These are phyloP conservation scores for Colletotrichum higginsianum DNA, from an alignment of 2,329 filamentous ascomycete species.

Conservation along the genomic window DNA sequence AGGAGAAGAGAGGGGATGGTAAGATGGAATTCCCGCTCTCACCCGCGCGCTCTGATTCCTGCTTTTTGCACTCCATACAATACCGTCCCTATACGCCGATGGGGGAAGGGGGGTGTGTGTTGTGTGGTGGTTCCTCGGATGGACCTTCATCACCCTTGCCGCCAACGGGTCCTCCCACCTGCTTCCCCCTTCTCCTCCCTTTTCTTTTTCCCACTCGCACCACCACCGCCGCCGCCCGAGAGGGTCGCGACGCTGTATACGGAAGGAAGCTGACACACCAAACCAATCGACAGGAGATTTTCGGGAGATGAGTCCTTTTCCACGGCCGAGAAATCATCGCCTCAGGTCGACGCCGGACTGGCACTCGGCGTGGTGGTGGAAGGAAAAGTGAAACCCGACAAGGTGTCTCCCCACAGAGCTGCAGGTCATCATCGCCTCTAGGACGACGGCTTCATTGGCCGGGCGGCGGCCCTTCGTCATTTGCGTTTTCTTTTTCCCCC, in stretches of 20 bases:
- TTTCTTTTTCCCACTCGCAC: slow-evolving; percentile 24
- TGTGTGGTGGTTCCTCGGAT: neutral
- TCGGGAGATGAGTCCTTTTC: slow-evolving; percentile 44
- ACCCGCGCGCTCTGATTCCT: slow-evolving; percentile 3
- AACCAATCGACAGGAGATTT: slow-evolving; percentile 39
- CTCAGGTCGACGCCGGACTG: slow-evolving; percentile 41
- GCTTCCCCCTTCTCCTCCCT: neutral
- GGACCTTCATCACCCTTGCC: slow-evolving; percentile 19
- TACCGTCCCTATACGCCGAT: slow-evolving; percentile 4
- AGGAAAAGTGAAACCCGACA: slow-evolving; percentile 37
- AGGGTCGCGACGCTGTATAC: slow-evolving; percentile 8
- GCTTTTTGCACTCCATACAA: too few species aligned
- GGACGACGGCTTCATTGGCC: slow-evolving; percentile 29
- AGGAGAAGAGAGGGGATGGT: slow-evolving; percentile 93
- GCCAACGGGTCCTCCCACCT: slow-evolving; percentile 1
- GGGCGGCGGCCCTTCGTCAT: slow-evolving; percentile 36
- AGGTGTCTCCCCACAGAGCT: slow-evolving; percentile 34
- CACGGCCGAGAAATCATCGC: slow-evolving; percentile 27
- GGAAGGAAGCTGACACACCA: slow-evolving; percentile 33
- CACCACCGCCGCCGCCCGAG: slow-evolving; percentile 1
- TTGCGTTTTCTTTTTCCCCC: slow-evolving; percentile 34
- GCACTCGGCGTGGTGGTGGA: slow-evolving; percentile 44
- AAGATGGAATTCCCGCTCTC: slow-evolving; percentile 50
- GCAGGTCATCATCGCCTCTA: slow-evolving; percentile 43
- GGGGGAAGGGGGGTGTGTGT: neutral